Conservation (phyloP, 192 early-diverging fungal species). For the Chytriomyces sp. region DNA sequence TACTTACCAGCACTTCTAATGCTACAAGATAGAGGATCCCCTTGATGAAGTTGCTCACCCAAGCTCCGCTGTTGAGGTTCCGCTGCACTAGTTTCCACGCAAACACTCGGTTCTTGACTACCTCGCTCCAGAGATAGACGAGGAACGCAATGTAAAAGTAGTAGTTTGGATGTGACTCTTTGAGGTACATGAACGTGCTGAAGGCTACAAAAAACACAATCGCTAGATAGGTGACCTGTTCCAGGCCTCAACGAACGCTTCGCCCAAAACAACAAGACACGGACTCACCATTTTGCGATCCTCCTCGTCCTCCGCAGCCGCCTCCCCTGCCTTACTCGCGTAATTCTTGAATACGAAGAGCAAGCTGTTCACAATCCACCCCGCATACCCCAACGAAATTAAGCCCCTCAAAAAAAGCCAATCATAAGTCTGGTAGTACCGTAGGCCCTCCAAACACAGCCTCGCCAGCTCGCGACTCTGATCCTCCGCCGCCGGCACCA, state of each 20-base stretch:
- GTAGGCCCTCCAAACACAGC: conserved; percentile 78
- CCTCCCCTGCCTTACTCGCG: conserved; percentile 37
- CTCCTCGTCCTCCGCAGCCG: not conserved
- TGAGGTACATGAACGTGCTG: conserved; percentile 65
- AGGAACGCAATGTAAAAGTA: conserved; percentile 88
- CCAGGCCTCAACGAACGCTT: not conserved
- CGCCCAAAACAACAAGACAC: not conserved
- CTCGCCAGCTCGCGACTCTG: conserved; percentile 64
- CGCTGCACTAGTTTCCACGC: conserved; percentile 12
- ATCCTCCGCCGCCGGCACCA: conserved; percentile 69
- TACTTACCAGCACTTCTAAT: conserved; percentile 75
- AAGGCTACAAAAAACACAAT: conserved; percentile 39
- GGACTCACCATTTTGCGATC: not conserved
- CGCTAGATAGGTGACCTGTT: conserved; percentile 12
- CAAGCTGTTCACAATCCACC: conserved; percentile 87
- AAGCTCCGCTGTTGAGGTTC: conserved; percentile 2
- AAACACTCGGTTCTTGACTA: conserved; percentile 22
- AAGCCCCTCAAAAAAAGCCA: conserved; percentile 89
- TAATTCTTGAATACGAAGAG: conserved; percentile 76
- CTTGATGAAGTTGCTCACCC: conserved; percentile 1
- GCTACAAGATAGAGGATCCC: conserved; percentile 57
- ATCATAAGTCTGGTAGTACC: conserved; percentile 96
- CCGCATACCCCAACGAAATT: conserved; percentile 80
- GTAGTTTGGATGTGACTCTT: conserved; percentile 81
- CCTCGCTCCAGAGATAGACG: conserved; percentile 75